Conservation (phyloP, 129 eudicot species). For the Silybum marianum region DNA sequence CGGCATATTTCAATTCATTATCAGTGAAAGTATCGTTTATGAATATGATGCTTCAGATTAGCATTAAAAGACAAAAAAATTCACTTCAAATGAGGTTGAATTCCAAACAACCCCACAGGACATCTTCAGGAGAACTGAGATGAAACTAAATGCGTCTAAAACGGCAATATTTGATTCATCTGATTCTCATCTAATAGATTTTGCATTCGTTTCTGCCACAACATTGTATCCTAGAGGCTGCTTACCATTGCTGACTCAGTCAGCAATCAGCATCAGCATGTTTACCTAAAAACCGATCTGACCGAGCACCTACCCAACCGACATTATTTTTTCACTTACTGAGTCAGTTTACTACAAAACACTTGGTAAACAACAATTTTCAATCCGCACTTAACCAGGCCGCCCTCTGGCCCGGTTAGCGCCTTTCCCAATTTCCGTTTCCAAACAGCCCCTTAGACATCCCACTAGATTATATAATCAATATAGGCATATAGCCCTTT, state of each 20-base stretch:
- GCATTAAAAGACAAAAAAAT: neutral
- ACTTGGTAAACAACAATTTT: neutral
- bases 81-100: neutral
- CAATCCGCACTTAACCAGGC: neutral
- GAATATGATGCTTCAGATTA: neutral
- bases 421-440: neutral
- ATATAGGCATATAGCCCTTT: neutral
- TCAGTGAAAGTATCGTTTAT: neutral
- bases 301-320: neutral
- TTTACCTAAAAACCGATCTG: neutral
- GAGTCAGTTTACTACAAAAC: neutral
- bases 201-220: neutral
- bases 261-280: neutral
- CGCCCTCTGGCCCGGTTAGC: neutral
- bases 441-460: neutral
- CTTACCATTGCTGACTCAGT: neutral
- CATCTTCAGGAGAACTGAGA: neutral
- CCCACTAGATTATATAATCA: neutral
- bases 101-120: neutral
- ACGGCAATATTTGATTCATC: neutral
- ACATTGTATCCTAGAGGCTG: neutral
- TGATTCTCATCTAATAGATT: neutral
- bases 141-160: neutral
- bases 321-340: neutral
- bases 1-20: slow-evolving; percentile 1